These are phyloP conservation scores for Sporisorium scitamineum DNA, from an alignment of 1,284 basidiomycete genomes.

Conservation along the genomic window DNA sequence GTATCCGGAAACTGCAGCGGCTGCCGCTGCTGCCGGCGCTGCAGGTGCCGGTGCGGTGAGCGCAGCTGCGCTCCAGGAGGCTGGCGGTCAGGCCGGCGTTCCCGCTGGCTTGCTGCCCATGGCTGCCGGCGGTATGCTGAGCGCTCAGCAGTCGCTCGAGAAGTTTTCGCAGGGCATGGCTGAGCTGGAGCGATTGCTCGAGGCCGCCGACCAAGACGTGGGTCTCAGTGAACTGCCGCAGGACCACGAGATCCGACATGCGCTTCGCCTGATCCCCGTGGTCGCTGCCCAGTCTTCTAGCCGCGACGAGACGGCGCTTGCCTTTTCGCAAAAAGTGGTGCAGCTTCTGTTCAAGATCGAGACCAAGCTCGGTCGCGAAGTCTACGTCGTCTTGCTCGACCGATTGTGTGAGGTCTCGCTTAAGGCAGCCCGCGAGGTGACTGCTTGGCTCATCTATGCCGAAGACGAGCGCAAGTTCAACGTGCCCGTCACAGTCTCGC, in stretches of 20 bases:
- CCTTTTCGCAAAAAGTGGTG: constrained; percentile 94
- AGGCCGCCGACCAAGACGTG: constrained; percentile 48
- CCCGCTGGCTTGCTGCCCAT: constrained; percentile 32
- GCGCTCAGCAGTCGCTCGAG: constrained; percentile 66
- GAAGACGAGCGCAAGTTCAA: constrained; percentile 96
- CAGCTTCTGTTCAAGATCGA: constrained; percentile 69
- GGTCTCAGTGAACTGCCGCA: constrained; percentile 72
- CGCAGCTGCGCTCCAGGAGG: constrained; percentile 30
- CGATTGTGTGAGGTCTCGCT: constrained; percentile 88
- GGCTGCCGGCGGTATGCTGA: constrained; percentile 32
- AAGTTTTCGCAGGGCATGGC: constrained; percentile 64
- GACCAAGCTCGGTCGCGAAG: constrained; percentile 59
- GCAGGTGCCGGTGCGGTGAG: constrained; percentile 22
- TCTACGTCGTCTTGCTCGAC: constrained; percentile 87
- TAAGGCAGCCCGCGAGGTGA: constrained; percentile 95
- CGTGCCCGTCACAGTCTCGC: constrained; percentile 88
- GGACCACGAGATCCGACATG: constrained; percentile 85
- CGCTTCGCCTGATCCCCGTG: constrained; percentile 83
- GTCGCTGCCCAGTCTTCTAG: constrained; percentile 83
- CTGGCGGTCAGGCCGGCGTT: constrained; percentile 22
- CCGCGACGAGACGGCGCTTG: constrained; percentile 85
- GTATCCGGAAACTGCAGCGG: constrained; percentile 20
- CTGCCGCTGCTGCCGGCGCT: constrained; percentile 14
- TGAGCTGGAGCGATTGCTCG: constrained; percentile 64
- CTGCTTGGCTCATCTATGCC: constrained; percentile 94